Percentiles rank a stretch among this genome's conserved stretches.
Conservation (phyloP, 2,329 filamentous ascomycete genomes). For the Corniculantispora saksenae region DNA sequence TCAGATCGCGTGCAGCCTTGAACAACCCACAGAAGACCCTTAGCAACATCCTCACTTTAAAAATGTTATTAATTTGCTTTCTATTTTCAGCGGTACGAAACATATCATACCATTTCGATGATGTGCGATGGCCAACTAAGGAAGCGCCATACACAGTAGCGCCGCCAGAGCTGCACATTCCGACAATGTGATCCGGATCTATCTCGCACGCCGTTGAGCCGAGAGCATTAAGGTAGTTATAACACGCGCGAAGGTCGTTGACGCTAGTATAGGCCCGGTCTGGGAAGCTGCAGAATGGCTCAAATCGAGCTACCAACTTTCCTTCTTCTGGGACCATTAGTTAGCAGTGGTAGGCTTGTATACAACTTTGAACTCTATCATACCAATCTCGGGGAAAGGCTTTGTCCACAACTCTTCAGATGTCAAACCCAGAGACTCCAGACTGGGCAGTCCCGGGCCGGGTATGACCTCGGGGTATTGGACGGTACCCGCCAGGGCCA, state of each 20-base stretch:
- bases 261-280: background rate
- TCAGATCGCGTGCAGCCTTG: background rate
- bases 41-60: background rate
- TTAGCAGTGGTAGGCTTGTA: too few species aligned
- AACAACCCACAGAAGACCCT: background rate
- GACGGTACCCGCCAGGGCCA: too few species aligned
- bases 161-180: background rate
- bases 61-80: background rate
- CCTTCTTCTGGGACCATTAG: too few species aligned
- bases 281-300: background rate
- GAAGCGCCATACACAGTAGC: background rate
- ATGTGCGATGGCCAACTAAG: background rate
- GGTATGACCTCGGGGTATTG: too few species aligned
- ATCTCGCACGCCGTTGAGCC: background rate
- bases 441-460: too few species aligned
- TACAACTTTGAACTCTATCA: too few species aligned
- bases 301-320: too few species aligned
- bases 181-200: background rate
- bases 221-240: background rate
- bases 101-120: background rate
- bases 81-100: background rate
- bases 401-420: too few species aligned
- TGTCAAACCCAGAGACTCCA: too few species aligned
- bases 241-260: background rate
- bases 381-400: too few species aligned